Evolutionary conservation across 208 protist species (phyloP), one percentile per base, ranked within the genome.

Genomic region (Trypanosomatidae sp.): DNA sequence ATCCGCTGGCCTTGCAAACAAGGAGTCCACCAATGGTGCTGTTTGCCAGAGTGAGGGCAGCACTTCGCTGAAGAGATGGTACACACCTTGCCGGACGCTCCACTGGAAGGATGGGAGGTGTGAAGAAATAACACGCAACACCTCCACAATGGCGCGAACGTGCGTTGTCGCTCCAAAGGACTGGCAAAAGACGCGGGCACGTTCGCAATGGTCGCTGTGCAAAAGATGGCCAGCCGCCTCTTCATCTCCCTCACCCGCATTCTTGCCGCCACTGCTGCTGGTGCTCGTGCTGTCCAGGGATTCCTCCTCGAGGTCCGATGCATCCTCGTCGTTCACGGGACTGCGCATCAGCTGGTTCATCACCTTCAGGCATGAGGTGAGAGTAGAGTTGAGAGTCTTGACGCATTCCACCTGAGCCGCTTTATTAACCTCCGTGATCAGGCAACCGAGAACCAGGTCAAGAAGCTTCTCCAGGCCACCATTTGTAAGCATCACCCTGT

Each of bases 371-470:
- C 17, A 72, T 25, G 64, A 44, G n/a, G 58, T 50, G 41, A 77
- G 25, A 56, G 81, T 52, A 9, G 46, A 30, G 19, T 66, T 69
- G 17, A 87, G 67, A 33, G 56, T 77, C 17, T 69, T 56, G 9
- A 87, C 69, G 15, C 74, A 85, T 43, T 90, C 81, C 44, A 75
- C 33, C 75, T 87, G 85, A 25, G 80, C 74, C 0, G 76, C 68
- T 47, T 85, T 79, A 64, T 72, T 87, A 43, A 46, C 52, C 56
- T 90, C 85, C 41, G 58, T 46, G 15, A 30, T 30, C 53, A 80
- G 62, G 33, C 73, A 46, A 44, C 65, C 36, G 9, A 44, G 30
- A 25, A 87, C 72, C 15, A 75, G 47, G 52, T 60, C 25, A 33
- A 90, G 64, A 17, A 69, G 33, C 39, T 41, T 49, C 12, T 60